Percentiles rank a stretch among this genome's conserved stretches.
Evolutionary conservation across 306 rosid species (phyloP).

Genomic region (Begonia fuchsioides): DNA sequence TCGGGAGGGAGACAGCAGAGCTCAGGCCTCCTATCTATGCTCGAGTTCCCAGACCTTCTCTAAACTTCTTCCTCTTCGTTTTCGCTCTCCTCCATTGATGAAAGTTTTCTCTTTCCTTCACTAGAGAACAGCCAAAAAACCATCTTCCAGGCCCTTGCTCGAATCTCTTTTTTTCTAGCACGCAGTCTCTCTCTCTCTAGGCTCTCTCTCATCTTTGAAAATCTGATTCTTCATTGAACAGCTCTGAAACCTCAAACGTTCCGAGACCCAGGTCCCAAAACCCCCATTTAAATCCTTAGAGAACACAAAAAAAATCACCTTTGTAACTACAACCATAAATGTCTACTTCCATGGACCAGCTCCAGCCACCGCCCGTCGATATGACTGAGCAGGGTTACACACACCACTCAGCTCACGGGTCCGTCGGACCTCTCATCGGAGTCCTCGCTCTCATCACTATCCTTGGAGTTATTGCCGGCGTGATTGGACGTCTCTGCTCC

Average conservation of each 20-base stretch:
- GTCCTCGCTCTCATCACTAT: conserved; percentile 57
- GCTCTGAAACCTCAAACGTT: neutral
- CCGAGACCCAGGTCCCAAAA: neutral
- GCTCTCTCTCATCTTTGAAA: neutral
- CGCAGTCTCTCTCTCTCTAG: too few species aligned
- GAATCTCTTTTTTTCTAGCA: too few species aligned
- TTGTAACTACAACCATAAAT: conserved; percentile 7
- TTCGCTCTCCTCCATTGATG: too few species aligned
- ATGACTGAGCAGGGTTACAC: conserved; percentile 35
- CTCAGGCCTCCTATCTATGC: too few species aligned
- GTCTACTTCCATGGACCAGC: conserved; percentile 33
- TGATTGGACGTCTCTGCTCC: conserved; percentile 79
- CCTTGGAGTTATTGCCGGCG: conserved; percentile 58
- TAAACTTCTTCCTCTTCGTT: too few species aligned
- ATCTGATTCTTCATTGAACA: too few species aligned
- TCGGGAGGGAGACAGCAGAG: too few species aligned
- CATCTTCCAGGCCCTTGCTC: too few species aligned
- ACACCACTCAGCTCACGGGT: conserved; percentile 41
- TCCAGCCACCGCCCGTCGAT: conserved; percentile 27
- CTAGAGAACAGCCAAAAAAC: too few species aligned
- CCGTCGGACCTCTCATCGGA: conserved; percentile 68
- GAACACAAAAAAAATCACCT: neutral
- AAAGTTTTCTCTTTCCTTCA: too few species aligned
- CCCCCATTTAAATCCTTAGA: neutral
- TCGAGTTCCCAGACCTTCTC: too few species aligned